Base-by-base conservation (phyloP, 352 stramenopile genomes). In the Phytophthora sp. region DNA sequence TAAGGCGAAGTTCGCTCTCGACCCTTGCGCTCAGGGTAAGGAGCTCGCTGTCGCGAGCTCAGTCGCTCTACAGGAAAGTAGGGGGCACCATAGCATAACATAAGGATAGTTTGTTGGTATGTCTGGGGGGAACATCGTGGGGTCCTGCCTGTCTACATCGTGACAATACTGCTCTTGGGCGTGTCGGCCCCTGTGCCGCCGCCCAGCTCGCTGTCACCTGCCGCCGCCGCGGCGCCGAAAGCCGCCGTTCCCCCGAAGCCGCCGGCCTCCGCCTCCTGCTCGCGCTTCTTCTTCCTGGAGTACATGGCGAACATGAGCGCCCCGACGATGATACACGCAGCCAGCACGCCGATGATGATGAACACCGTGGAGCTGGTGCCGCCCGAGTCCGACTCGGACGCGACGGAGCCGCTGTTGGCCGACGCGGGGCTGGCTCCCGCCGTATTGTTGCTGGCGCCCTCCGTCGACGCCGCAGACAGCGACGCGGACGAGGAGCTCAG, bases 81-180 rank as follows among this genome's bases (percentile, higher is more conserved):
- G 23, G n/a, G 24, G 32, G 61, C 24, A 45, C n/a, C 27, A 46
- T 32, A 62, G 54, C 41, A 24, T 66, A 48, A 45, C 66, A 75
- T 71, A 75, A 65, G 31, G 38, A 75, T 75, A 75, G 51, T 51
- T 72, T 58, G 54, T 67, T 61, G 23, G 49, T 66, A 63, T 62
- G 51, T 69, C 31, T 58, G 18, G n/a, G 3, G 13, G 34, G 66
- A 51, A 70, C 43, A 55, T 51, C 52, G 24, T 54, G 7, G 37
- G 34, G 15, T 50, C 44, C 42, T 45, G 34, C 43, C 52, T 62
- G 52, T 57, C 69, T 90, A 94, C 84, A 94, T 90, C 30, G 77
- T 88, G 34, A 92, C 82, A 44, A 94, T 94, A 44, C 79, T 87
- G 39, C 75, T 64, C 74, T 92, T 94, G 31, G 84, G 84, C 13